Conservation (phyloP, 2,329 filamentous ascomycete genomes). For the Aureobasidium sp. region DNA sequence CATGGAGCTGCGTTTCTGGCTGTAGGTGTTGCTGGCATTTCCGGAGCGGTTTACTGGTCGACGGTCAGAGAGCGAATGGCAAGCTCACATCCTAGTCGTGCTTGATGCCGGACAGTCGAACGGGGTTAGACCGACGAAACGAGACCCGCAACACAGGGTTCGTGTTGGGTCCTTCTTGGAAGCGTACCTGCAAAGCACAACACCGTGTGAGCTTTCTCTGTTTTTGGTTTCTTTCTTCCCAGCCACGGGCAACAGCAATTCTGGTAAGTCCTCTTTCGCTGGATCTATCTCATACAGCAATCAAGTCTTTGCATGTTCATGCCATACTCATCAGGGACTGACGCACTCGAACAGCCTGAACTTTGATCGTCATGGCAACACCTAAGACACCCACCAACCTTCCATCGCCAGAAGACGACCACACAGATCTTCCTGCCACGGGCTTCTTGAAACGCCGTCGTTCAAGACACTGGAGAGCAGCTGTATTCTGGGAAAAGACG, state of each 20-base stretch:
- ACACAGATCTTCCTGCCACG: background rate
- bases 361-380: background rate
- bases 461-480: background rate
- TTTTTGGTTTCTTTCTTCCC: background rate
- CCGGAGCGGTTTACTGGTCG: constrained; percentile 19
- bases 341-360: background rate
- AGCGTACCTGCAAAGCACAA: background rate
- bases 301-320: background rate
- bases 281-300: background rate
- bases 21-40: constrained; percentile 24
- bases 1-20: constrained; percentile 23
- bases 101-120: background rate
- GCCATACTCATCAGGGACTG: background rate
- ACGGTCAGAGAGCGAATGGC: constrained; percentile 1
- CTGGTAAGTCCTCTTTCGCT: background rate
- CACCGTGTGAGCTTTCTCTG: background rate
- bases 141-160: background rate
- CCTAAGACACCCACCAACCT: background rate
- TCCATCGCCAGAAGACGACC: background rate
- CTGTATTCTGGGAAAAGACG: background rate
- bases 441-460: background rate
- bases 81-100: background rate
- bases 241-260: background rate
- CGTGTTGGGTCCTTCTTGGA: background rate
- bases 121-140: background rate